A percentile compares a stretch with the other conserved stretches of the same genome.
Evolutionary conservation across 345 rosid genomes (phyloP).

Genomic region (Leavenworthia alabamica): DNA sequence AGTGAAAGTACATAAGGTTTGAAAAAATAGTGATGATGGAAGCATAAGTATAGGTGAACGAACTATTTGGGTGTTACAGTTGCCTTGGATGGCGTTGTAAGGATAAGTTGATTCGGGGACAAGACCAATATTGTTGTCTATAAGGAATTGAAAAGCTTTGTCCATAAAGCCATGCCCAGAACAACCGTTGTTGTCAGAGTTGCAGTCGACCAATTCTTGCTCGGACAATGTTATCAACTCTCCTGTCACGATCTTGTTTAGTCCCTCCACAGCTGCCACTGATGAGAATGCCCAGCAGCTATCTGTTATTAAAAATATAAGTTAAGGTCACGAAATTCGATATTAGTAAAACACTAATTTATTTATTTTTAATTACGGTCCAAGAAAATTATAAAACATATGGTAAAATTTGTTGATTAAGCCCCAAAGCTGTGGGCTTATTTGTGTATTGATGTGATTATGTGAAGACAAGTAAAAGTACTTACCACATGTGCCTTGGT

Average conservation of each 20-base stretch:
- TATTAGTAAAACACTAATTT: too few relatives aligned
- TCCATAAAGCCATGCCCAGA: not conserved
- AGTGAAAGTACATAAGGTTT: not conserved
- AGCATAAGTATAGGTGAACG: not conserved
- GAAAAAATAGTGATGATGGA: not conserved
- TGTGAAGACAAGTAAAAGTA: constrained; percentile 1
- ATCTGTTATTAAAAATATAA: constrained; percentile 12
- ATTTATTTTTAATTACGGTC: too few relatives aligned
- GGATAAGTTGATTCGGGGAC: constrained; percentile 11
- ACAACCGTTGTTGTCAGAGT: constrained; percentile 7
- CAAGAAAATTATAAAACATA: too few relatives aligned
- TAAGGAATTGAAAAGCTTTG: constrained; percentile 31
- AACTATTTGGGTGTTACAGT: constrained; percentile 43
- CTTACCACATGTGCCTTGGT: constrained; percentile 73
- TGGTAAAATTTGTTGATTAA: too few relatives aligned
- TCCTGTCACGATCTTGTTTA: constrained; percentile 28
- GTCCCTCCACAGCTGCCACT: constrained; percentile 19
- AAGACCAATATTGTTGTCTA: constrained; percentile 31
- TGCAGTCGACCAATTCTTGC: constrained; percentile 29
- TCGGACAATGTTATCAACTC: constrained; percentile 27
- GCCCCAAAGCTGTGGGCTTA: too few relatives aligned
- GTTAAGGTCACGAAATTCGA: too few relatives aligned
- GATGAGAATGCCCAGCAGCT: constrained; percentile 30
- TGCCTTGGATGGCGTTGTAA: constrained; percentile 5
- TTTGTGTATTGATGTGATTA: not conserved